Base-by-base conservation (phyloP, 805 yeast genomes). In the Candida berthetii region DNA sequence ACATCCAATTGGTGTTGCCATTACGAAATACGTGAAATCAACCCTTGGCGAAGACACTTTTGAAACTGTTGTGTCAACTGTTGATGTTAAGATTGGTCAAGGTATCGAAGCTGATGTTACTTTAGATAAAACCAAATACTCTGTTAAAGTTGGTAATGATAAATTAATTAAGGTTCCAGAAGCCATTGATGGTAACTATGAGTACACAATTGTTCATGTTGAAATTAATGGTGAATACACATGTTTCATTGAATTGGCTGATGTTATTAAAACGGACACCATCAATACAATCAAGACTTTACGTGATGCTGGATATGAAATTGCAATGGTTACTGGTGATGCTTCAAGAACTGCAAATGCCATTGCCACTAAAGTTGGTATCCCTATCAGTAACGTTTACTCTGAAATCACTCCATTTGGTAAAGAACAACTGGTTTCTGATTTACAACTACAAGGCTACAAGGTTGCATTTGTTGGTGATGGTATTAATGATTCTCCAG, bases 401-500 rank as follows among this genome's bases (percentile, higher is more conserved):
- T 80, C 91, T 37, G 87, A 81, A 45, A 78, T 87, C 2, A 68
- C 83, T 1, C 98, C 98, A 0, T 66, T 72, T 14, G 84, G 82
- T 41, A 93, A 93, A 62, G 80, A 86, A 42, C 72, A 72, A 25
- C 70, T 87, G 28, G 78, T 93, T 18, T 63, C 65, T 33, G 68
- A 71, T 38, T 64, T 87, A 42, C 85, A 82, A 53, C 60, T 50
- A 13, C 51, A 50, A 3, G 68, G 67, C 2, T 52, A 64, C 10
- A 65, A 69, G 15, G 82, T 93, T 34, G 91, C 90, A 6, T 89
- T 95, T 70, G 82, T 93, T 18, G 99, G 99, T 31, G 99, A 93
- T 64, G 99, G 99, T 45, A 86, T 93, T 49, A 93, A 93, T 61
- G 99, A 93, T 59, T 95, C 98, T 0, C 97, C 99, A 0, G 98